Conservation (phyloP, 208 protist genomes). For the Strigomonas culicis region DNA sequence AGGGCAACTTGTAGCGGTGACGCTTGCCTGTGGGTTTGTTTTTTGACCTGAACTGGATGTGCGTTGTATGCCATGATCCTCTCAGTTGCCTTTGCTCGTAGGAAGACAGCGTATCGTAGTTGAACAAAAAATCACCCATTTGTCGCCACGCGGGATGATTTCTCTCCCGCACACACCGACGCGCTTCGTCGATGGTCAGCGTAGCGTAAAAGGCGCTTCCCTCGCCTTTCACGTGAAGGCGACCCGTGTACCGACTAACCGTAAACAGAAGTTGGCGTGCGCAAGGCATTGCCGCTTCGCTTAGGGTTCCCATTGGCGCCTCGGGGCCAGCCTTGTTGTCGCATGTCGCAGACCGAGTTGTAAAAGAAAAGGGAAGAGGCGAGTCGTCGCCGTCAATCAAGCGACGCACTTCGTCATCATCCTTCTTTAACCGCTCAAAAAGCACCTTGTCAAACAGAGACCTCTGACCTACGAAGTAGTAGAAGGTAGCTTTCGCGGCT, state of each 20-base stretch:
- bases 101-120: conserved; percentile 24
- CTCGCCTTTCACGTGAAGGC: conserved; percentile 53
- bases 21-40: not conserved
- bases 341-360: not conserved
- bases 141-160: conserved; percentile 42
- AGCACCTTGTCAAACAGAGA: conserved; percentile 57
- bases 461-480: conserved; percentile 63
- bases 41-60: not conserved
- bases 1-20: conserved; percentile 18
- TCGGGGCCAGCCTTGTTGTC: not conserved
- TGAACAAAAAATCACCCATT: conserved; percentile 47
- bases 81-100: conserved; percentile 34
- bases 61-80: conserved; percentile 25
- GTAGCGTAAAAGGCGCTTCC: conserved; percentile 25
- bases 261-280: conserved; percentile 27
- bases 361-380: not conserved
- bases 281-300: not conserved
- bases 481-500: conserved; percentile 34
- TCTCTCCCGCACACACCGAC: conserved; percentile 28
- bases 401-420: not conserved
- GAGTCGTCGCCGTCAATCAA: not conserved
- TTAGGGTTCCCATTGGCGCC: not conserved
- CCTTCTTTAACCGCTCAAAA: conserved; percentile 23
- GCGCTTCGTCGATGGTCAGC: conserved; percentile 42
- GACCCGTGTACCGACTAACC: conserved; percentile 60